Evolutionary conservation across 441 rosid genomes (phyloP), one percentile per base, ranked within the genome.

Genomic region (Gossypium lobatum): DNA sequence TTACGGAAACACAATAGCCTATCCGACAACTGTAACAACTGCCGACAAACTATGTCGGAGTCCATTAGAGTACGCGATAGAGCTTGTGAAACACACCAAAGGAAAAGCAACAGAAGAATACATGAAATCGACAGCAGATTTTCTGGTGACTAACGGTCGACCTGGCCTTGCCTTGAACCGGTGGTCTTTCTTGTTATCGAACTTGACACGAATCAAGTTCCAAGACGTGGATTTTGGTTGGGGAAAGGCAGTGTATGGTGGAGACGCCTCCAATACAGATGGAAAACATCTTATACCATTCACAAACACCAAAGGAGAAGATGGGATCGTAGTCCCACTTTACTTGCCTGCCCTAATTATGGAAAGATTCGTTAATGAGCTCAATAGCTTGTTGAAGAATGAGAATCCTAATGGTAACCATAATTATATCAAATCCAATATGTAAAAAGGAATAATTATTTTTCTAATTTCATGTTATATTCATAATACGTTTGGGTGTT

Each of bases 361-460:
- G 90, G 82, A 76, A 52, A 84, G 74, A 50, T 88, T 88, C 62
- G 80, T 53, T 20, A 25, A 57, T 6, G 64, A 82, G 80, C 5
- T 72, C 7, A 34, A 48, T 39, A 11, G 57, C 28, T 25, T 60
- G 64, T 28, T 60, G 20, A 14, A 18, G 26, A 20, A 20, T 20
- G 28, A 34, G 42, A 55, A 50, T 50, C 55, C 5, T 18, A 2
- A 6, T 8, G 60, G 26, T 17, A 55, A 55, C 21, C 21, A 25
- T 55, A 13, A 55, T 55, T 55, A 7, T 20, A 20, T 20, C 6
- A 20, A 18, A 55, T 55, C 61, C 1, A 55, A 18, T 7, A 7
- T 55, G 61, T 55, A 20, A 20, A 4, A 20, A 20, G 28, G 11
- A 28, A 28, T 28, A 28, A 0, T 28, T 28, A 28, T 4, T 4